phyloP scores from a whole-genome alignment of 2,329 filamentous ascomycete genomes.

The Ophiognomonia clavigignenti-juglandacearum region DNA sequence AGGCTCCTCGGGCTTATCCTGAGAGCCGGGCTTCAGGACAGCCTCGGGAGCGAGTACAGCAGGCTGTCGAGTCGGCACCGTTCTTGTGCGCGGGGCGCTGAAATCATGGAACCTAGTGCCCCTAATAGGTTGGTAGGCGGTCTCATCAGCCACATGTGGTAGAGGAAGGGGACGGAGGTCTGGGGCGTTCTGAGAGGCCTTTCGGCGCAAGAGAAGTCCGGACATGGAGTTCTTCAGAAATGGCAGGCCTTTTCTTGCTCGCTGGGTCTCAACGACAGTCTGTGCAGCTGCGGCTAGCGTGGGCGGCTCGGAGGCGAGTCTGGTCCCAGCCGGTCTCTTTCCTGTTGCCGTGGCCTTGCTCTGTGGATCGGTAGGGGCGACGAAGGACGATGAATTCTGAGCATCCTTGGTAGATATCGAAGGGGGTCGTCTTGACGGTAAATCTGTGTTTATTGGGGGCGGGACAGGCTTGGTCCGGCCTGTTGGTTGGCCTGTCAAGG shows the following conservation, averaged over 20 bases:
- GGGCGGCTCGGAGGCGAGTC: slow-evolving; percentile 34
- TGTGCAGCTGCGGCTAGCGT: slow-evolving; percentile 24
- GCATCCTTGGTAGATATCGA: slow-evolving; percentile 24
- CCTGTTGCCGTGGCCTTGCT: slow-evolving; percentile 25
- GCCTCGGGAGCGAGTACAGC: slow-evolving; percentile 11
- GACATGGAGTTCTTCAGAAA: slow-evolving; percentile 59
- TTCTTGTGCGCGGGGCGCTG: slow-evolving; percentile 49
- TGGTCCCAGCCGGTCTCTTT: slow-evolving; percentile 38
- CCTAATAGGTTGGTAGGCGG: slow-evolving; percentile 58
- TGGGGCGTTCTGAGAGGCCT: slow-evolving; percentile 43
- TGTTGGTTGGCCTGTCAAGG: slow-evolving; percentile 14
- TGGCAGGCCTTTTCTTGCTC: slow-evolving; percentile 49
- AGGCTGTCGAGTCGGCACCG: slow-evolving; percentile 20
- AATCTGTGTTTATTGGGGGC: slow-evolving; percentile 31
- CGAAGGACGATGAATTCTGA: slow-evolving; percentile 37
- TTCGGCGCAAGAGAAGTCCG: slow-evolving; percentile 52
- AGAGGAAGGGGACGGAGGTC: slow-evolving; percentile 38
- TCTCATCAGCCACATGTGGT: slow-evolving; percentile 35
- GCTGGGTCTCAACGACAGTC: slow-evolving; percentile 32
- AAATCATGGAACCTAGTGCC: slow-evolving; percentile 63
- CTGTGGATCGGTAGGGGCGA: slow-evolving; percentile 45
- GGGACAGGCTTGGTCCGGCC: slow-evolving; percentile 28
- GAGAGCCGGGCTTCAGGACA: too few species aligned
- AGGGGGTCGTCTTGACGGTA: slow-evolving; percentile 24
- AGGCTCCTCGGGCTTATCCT: slow-evolving; percentile 3